Percentiles rank a stretch among this genome's conserved stretches.
These are phyloP conservation scores for Cornus kousa DNA, from an alignment of 148 eudicot genomes.

Conservation along the genomic window DNA sequence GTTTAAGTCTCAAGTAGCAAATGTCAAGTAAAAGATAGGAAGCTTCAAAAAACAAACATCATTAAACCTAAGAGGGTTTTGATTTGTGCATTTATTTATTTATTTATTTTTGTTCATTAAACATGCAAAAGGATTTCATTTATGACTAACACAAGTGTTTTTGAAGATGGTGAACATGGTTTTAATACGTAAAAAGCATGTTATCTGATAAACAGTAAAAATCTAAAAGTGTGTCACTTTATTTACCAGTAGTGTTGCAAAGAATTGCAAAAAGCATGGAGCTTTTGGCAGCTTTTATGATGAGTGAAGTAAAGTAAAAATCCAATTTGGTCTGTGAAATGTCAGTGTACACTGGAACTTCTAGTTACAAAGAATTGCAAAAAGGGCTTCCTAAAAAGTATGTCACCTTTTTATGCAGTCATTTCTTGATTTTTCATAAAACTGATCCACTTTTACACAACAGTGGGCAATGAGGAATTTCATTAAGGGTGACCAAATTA, in stretches of 20 bases:
- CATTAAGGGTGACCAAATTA: not conserved
- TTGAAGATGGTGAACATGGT: not conserved
- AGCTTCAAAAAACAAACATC: conserved; percentile 19
- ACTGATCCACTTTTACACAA: not conserved
- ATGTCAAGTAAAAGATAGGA: conserved; percentile 5
- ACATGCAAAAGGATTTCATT: not conserved
- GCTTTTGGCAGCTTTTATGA: conserved; percentile 21
- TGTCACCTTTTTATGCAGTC: conserved; percentile 7
- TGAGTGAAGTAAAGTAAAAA: conserved; percentile 24
- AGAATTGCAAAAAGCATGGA: not conserved
- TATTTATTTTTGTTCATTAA: no score
- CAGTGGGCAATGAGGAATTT: not conserved
- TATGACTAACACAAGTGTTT: not conserved
- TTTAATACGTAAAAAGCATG: not conserved
- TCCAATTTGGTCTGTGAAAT: conserved; percentile 26
- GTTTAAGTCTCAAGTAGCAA: not conserved
- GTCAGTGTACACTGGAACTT: conserved; percentile 36
- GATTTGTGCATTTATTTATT: not conserved
- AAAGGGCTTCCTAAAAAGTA: conserved; percentile 13
- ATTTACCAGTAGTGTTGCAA: conserved; percentile 1
- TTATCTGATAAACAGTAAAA: not conserved
- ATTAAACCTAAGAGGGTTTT: not conserved
- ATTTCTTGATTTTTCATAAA: not conserved
- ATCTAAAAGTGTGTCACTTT: conserved; percentile 13
- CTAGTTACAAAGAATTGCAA: not conserved